Base-by-base conservation (phyloP, 2,329 filamentous ascomycete genomes). In the Metarhizium robertsii region DNA sequence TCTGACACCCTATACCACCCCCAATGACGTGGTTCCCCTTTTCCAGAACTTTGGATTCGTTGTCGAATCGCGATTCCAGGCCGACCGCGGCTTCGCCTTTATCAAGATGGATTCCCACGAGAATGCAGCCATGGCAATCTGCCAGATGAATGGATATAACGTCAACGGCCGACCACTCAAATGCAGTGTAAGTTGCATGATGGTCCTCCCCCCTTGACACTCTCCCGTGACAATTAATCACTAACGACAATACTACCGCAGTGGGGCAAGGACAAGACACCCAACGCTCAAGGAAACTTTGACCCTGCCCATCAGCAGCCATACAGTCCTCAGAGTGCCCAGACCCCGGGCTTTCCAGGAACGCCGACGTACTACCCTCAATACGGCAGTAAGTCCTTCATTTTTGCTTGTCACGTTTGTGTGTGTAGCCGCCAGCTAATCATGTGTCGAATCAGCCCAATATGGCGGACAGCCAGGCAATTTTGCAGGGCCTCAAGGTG, bases 21-120 rank as follows among this genome's bases (percentile, higher is more conserved):
- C 96, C 69, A 92, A 91, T 66, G 94, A 99, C 65, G 84, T 99
- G 36, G 88, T 99, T n/a, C 94, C 94, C 5, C 80, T 99, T 42
- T 99, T 99, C 79, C 90, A 96, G 72, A 97, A 97, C 77, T 99
- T 97, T 69, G 94, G 94, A 55, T 97, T 90, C 66, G 94, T 99
- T 48, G 88, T 95, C 53, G 94, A 99, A 75, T 96, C 92, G 52
- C 89, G 94, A 58, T 95, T 99, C 81, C 94, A 99, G 75, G 91
- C 94, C 55, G 94, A 99, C 71, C 89, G 94, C 63, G 94, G 94
- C 14, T 99, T 99, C 70, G 91, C 94, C 7, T 99, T 99, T 71
- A 90, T 99, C 73, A 99, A 99, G 79, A 96, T 99, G 92, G 94
- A 99, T 70, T 88, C 86, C 6, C 94, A 99, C 67, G 94, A 99